Evolutionary conservation across 805 yeast species (phyloP), one percentile per base, ranked within the genome.

Genomic region (Candida tibetensis): DNA sequence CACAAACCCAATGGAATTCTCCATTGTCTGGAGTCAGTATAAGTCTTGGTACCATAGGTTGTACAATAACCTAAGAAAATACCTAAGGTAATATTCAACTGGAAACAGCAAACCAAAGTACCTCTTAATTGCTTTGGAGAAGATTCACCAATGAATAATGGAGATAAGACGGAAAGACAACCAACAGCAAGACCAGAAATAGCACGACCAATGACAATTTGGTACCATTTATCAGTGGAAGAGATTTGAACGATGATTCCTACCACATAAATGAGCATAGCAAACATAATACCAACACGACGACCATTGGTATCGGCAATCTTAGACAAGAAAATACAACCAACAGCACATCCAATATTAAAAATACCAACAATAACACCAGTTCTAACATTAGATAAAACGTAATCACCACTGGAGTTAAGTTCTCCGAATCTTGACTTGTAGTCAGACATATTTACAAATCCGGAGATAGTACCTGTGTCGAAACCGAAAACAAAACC

Each of bases 401-500:
- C 55, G 46, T 57, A 52, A 2, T 51, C 59, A 41, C 82, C 82
- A n/a, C 53, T 53, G 4, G 55, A 34, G 40, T 64, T 46, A 2
- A 45, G 16, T 44, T 66, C 60, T 53, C 85, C 87, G 47, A 41
- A 80, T 50, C 81, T 64, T 14, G 47, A 40, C 36, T 62, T 54
- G 59, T 74, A 82, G 45, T 79, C 78, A n/a, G 67, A 50, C 80
- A 81, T 77, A 55, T 77, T 77, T 34, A 81, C 78, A 51, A 82
- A 78, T 48, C 87, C 87, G 28, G 85, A 79, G 59, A 81, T 76
- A 46, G 88, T 81, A 66, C 88, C 89, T 36, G 86, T 82, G 66
- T 82, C 89, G 74, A 82, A 82, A 43, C 89, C 89, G 53, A 80
- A 82, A 31, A 82, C 81, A 56, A 78, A 82, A 32, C 89, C 90